Conservation (phyloP, 1,284 basidiomycete genomes). For the Marasmius oreades region DNA sequence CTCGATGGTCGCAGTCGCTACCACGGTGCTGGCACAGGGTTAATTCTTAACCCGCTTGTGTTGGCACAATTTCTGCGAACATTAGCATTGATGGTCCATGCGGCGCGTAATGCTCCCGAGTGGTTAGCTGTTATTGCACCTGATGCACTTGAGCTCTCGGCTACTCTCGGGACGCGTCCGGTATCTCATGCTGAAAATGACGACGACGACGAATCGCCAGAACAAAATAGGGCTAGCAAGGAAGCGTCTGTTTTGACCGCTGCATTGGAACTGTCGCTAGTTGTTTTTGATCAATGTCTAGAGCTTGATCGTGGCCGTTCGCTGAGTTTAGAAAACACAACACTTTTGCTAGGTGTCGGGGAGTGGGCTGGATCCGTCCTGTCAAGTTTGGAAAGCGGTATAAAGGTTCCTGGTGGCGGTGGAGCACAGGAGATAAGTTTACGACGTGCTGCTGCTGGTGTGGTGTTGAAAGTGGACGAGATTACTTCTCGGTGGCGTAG, state of each 20-base stretch:
- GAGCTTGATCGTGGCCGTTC: conserved; percentile 76
- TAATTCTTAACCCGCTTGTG: conserved; percentile 75
- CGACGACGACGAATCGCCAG: conserved; percentile 29
- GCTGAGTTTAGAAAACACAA: conserved; percentile 71
- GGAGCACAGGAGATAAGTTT: conserved; percentile 58
- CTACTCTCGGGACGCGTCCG: conserved; percentile 71
- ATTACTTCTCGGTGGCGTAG: conserved; percentile 73
- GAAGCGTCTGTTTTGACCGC: conserved; percentile 73
- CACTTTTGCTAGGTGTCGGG: conserved; percentile 66
- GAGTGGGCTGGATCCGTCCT: conserved; percentile 84
- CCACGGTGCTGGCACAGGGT: conserved; percentile 71
- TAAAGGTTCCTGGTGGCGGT: conserved; percentile 60
- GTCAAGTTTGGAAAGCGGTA: conserved; percentile 60
- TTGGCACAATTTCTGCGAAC: conserved; percentile 76
- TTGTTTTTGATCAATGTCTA: conserved; percentile 72
- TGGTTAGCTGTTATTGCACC: conserved; percentile 82
- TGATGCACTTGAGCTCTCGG: conserved; percentile 75
- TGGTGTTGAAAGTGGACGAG: conserved; percentile 78
- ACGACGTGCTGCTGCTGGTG: conserved; percentile 71
- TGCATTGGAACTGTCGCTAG: conserved; percentile 73
- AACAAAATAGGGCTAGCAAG: conserved; percentile 28
- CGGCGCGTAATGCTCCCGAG: conserved; percentile 72
- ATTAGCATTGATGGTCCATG: conserved; percentile 78
- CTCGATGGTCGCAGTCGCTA: conserved; percentile 50
- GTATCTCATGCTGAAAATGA: conserved; percentile 45